Evolutionary conservation across 768 basidiomycete species (phyloP).

Genomic region (Hirschioporus abietinus): DNA sequence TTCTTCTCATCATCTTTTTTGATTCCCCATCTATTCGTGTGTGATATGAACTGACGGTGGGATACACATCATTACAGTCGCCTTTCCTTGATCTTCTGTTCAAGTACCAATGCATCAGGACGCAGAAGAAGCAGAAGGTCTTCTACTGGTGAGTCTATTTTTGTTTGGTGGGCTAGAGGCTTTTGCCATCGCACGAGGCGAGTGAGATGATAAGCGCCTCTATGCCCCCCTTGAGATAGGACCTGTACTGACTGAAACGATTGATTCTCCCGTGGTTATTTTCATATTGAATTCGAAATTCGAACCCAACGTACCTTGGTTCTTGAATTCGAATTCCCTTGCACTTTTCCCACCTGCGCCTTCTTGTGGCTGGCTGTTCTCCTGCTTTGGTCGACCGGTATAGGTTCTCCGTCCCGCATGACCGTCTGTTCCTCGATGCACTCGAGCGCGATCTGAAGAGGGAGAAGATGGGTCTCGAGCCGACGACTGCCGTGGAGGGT

Average conservation of each 20-base stretch:
- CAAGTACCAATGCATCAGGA: constrained; percentile 95
- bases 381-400: background rate
- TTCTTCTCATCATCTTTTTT: background rate
- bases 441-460: constrained; percentile 94
- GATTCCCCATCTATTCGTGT: background rate
- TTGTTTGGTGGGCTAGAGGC: background rate
- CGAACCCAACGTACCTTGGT: background rate
- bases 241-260: background rate
- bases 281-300: constrained; percentile 7
- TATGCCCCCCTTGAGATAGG: background rate
- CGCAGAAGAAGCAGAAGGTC: constrained; percentile 99
- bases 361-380: background rate
- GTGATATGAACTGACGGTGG: background rate
- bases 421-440: constrained; percentile 94
- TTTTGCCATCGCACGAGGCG: constrained; percentile 2
- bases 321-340: background rate
- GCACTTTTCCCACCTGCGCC: background rate
- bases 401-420: constrained; percentile 97
- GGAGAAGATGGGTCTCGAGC: constrained; percentile 84
- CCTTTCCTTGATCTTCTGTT: constrained; percentile 91
- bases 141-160: constrained; percentile 77
- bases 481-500: constrained; percentile 69
- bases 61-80: constrained; percentile 43
- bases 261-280: constrained; percentile 29
- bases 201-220: constrained; percentile 6